A percentile compares a stretch with the other conserved stretches of the same genome.
phyloP scores from a whole-genome alignment of 768 basidiomycete species.

The Tricholoma furcatifolium region DNA sequence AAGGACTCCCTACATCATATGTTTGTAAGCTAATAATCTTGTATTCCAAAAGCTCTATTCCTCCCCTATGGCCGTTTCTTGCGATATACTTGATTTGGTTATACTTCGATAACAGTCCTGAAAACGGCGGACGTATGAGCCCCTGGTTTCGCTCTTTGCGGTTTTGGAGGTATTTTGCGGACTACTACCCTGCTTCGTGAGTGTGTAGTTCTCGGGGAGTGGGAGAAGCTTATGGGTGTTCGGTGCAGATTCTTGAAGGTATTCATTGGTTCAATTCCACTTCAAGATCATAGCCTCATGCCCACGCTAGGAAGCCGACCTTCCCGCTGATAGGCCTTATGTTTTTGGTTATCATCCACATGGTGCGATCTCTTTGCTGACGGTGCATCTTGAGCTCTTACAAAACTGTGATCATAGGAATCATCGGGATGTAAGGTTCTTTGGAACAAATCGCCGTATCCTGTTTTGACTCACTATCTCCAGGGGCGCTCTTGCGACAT shows the following conservation, averaged over 20 bases:
- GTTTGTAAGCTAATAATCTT: neutral
- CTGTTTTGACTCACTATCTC: neutral
- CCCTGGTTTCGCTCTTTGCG: conserved; percentile 68
- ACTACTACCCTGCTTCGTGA: conserved; percentile 88
- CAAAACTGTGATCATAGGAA: conserved; percentile 49
- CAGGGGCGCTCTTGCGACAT: conserved; percentile 95
- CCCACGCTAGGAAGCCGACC: conserved; percentile 70
- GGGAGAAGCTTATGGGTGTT: conserved; percentile 18
- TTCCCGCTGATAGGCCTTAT: conserved; percentile 90
- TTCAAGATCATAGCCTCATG: conserved; percentile 15
- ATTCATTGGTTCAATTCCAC: conserved; percentile 6
- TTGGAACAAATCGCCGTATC: neutral
- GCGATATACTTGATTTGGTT: conserved; percentile 80
- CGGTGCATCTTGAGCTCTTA: neutral
- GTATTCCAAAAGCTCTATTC: conserved; percentile 65
- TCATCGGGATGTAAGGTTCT: conserved; percentile 84
- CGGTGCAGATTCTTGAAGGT: conserved; percentile 51
- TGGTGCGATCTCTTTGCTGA: conserved; percentile 46
- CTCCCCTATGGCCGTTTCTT: conserved; percentile 84
- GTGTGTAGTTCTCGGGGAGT: conserved; percentile 32
- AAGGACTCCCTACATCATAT: conserved; percentile 26
- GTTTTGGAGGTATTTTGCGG: conserved; percentile 90
- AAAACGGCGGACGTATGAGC: conserved; percentile 67
- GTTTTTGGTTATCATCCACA: conserved; percentile 99
- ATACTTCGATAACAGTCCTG: conserved; percentile 73